These are phyloP conservation scores for Pseudogymnoascus sp. DNA, from an alignment of 2,329 filamentous ascomycete genomes.

Conservation along the genomic window DNA sequence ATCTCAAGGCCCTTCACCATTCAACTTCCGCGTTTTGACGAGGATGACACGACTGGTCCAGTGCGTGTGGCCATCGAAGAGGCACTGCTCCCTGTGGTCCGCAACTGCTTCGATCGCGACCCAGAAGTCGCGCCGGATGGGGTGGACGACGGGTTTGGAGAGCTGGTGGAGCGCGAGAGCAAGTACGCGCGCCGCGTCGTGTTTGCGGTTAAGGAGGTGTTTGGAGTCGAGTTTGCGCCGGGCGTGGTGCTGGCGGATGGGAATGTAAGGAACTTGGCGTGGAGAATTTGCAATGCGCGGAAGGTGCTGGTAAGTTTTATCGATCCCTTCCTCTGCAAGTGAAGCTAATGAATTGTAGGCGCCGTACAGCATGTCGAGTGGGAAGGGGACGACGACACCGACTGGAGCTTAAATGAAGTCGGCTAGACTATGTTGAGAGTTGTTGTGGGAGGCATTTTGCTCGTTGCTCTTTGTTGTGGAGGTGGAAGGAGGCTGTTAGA, in stretches of 20 bases:
- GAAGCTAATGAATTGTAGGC: constrained; percentile 8
- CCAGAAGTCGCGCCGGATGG: constrained; percentile 80
- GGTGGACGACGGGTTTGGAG: constrained; percentile 75
- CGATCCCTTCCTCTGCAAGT: not conserved
- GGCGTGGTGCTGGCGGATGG: constrained; percentile 90
- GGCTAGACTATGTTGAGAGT: not conserved
- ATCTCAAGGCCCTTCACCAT: constrained; percentile 93
- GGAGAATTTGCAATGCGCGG: constrained; percentile 93
- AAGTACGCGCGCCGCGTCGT: constrained; percentile 88
- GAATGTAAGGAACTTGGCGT: constrained; percentile 81
- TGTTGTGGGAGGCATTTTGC: constrained; percentile 2
- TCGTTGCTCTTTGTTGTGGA: not conserved
- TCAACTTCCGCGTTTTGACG: constrained; percentile 70
- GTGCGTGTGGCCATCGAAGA: constrained; percentile 66
- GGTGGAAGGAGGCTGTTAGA: not conserved
- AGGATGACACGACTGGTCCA: constrained; percentile 58
- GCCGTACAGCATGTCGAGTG: constrained; percentile 28
- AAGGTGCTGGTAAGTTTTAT: constrained; percentile 69
- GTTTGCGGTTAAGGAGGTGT: constrained; percentile 93
- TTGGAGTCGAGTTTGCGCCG: constrained; percentile 90
- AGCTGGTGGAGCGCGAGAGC: constrained; percentile 73
- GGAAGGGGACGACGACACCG: constrained; percentile 26
- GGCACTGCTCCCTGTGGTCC: constrained; percentile 72
- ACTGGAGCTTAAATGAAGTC: not conserved
- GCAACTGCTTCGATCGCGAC: constrained; percentile 88